Percentiles rank a stretch among this genome's conserved stretches.
These are phyloP conservation scores for Zostera marina DNA, from an alignment of 116 monocot genomes.

Conservation along the genomic window DNA sequence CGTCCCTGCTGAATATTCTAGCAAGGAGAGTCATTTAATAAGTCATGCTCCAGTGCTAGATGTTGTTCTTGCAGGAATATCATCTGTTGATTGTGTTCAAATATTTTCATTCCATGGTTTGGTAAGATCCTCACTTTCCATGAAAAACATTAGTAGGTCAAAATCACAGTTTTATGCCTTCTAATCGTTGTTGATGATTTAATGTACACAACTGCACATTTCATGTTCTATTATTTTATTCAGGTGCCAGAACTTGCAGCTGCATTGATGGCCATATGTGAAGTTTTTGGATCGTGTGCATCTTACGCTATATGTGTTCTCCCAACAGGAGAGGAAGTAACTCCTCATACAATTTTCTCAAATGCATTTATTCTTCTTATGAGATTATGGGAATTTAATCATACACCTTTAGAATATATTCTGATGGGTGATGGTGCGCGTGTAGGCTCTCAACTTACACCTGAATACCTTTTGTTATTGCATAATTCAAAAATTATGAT, in stretches of 20 bases:
- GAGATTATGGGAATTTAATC: constrained; percentile 91
- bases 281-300: constrained; percentile 67
- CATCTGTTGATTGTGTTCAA: constrained; percentile 86
- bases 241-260: constrained; percentile 97
- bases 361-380: constrained; percentile 93
- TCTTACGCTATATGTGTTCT: constrained; percentile 51
- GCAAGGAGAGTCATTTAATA: constrained; percentile 71
- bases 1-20: constrained; percentile 51
- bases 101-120: constrained; percentile 92
- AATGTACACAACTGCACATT: neutral
- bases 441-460: constrained; percentile 82
- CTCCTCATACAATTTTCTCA: constrained; percentile 70
- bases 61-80: constrained; percentile 82
- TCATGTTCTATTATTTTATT: neutral
- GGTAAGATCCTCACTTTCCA: constrained; percentile 24
- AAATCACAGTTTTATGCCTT: neutral
- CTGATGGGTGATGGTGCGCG: constrained; percentile 85
- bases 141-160: neutral
- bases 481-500: constrained; percentile 43
- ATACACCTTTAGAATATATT: constrained; percentile 83
- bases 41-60: constrained; percentile 63
- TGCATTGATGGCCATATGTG: constrained; percentile 87
- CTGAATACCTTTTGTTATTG: constrained; percentile 75
- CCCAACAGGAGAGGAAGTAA: constrained; percentile 48
- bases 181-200: neutral